These are phyloP conservation scores for Candida manassasensis DNA, from an alignment of 805 yeast species.

Conservation along the genomic window DNA sequence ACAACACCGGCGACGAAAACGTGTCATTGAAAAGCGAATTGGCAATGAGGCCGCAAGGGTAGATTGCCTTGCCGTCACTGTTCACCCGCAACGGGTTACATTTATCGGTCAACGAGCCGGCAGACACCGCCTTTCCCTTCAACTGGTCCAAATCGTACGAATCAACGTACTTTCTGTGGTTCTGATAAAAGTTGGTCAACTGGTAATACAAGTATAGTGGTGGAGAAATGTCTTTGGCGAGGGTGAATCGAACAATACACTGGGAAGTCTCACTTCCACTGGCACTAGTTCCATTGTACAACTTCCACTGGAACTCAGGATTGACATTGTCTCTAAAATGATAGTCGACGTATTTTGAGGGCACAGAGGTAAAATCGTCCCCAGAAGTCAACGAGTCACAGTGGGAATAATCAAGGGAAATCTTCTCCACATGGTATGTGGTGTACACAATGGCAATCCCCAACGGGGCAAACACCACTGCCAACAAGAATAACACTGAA, in stretches of 20 bases:
- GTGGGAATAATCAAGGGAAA: slow-evolving; percentile 69
- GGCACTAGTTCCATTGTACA: slow-evolving; percentile 30
- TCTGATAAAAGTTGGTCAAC: slow-evolving; percentile 87
- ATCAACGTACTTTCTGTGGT: slow-evolving; percentile 89
- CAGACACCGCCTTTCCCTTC: slow-evolving; percentile 64
- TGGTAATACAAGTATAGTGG: slow-evolving; percentile 79
- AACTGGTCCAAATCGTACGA: slow-evolving; percentile 79
- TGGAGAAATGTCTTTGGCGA: slow-evolving; percentile 65
- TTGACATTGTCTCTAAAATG: slow-evolving; percentile 53
- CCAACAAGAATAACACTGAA: slow-evolving; percentile 71
- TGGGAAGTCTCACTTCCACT: slow-evolving; percentile 26
- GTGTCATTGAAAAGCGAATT: slow-evolving; percentile 91
- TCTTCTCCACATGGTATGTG: slow-evolving; percentile 71
- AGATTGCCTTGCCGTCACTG: slow-evolving; percentile 45
- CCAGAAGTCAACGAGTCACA: slow-evolving; percentile 54
- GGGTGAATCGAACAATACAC: slow-evolving; percentile 67
- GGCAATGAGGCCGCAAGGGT: slow-evolving; percentile 95
- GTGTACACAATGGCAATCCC: slow-evolving; percentile 82
- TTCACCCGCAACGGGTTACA: slow-evolving; percentile 35
- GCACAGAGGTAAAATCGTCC: slow-evolving; percentile 45
- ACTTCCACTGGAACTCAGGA: slow-evolving; percentile 62
- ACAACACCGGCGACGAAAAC: slow-evolving; percentile 48
- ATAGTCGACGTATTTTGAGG: slow-evolving; percentile 50
- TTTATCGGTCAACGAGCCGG: slow-evolving; percentile 40
- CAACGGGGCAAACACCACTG: slow-evolving; percentile 81